These are phyloP conservation scores for Patellaria atrata DNA, from an alignment of 495 filamentous ascomycete species.

Conservation along the genomic window DNA sequence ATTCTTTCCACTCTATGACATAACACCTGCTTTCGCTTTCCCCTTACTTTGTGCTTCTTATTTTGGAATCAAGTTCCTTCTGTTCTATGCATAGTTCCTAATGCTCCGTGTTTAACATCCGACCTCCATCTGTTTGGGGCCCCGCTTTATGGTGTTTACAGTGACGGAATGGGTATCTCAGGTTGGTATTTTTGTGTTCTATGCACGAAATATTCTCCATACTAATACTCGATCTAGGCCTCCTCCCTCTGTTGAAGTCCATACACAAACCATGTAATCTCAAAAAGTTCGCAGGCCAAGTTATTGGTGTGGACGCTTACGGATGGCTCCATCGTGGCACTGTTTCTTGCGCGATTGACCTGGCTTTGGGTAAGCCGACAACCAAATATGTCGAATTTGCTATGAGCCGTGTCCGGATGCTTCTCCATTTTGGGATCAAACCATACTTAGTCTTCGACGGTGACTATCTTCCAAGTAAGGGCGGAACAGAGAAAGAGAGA, in stretches of 20 bases:
- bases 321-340: constrained; percentile 96
- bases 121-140: constrained; percentile 2
- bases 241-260: constrained; percentile 85
- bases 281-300: constrained; percentile 76
- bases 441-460: constrained; percentile 96
- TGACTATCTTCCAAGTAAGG: constrained; percentile 87
- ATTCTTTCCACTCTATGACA: no score
- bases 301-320: constrained; percentile 88
- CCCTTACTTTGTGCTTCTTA: no score
- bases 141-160: no score
- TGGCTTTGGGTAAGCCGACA: constrained; percentile 77
- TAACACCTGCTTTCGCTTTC: no score
- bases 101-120: no score
- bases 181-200: constrained; percentile 23
- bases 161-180: constrained; percentile 30
- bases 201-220: not conserved
- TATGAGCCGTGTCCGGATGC: constrained; percentile 82
- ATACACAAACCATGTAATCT: constrained; percentile 82
- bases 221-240: constrained; percentile 40
- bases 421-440: constrained; percentile 77
- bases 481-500: constrained; percentile 69
- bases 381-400: constrained; percentile 88
- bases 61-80: no score
- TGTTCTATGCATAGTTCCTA: no score
- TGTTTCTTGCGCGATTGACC: constrained; percentile 77